These are phyloP conservation scores for Adansonia gregorii DNA, from an alignment of 441 rosid genomes.

Conservation along the genomic window DNA sequence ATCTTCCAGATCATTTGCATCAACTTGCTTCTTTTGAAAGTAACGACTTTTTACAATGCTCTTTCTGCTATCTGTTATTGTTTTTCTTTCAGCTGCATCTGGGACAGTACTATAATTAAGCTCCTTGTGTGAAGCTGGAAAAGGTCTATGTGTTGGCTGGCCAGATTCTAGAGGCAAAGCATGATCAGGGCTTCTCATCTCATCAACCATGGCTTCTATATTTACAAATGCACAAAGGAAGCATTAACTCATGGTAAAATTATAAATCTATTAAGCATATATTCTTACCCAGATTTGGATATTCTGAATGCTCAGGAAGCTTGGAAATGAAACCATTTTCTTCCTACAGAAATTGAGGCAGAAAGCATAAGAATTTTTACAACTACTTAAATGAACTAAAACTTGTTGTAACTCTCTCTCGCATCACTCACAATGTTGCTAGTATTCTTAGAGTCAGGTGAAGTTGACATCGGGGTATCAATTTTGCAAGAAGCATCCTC, in stretches of 20 bases:
- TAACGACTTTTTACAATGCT: slow-evolving; percentile 42
- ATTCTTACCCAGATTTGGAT: slow-evolving; percentile 50
- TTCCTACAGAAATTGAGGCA: slow-evolving; percentile 45
- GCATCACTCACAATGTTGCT: slow-evolving; percentile 42
- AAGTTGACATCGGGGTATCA: slow-evolving; percentile 33
- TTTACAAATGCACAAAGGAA: slow-evolving; percentile 29
- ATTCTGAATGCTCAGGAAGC: slow-evolving; percentile 41
- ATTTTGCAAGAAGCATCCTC: slow-evolving; percentile 44
- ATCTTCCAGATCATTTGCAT: slow-evolving; percentile 39
- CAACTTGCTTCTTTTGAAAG: slow-evolving; percentile 45
- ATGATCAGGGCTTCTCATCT: slow-evolving; percentile 34
- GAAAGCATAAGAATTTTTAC: slow-evolving; percentile 24
- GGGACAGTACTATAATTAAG: slow-evolving; percentile 37
- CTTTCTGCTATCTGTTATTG: slow-evolving; percentile 40
- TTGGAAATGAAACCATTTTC: slow-evolving; percentile 38
- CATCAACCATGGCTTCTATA: slow-evolving; percentile 33
- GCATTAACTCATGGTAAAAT: slow-evolving; percentile 15
- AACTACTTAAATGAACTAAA: slow-evolving; percentile 19
- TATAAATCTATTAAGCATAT: slow-evolving; percentile 17
- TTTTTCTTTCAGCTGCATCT: slow-evolving; percentile 41
- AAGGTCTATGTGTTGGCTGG: slow-evolving; percentile 37
- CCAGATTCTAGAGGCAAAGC: slow-evolving; percentile 36
- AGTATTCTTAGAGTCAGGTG: slow-evolving; percentile 28
- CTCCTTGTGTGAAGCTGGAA: slow-evolving; percentile 40
- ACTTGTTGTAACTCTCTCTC: slow-evolving; percentile 20